A percentile compares a stretch with the other conserved stretches of the same genome.
These are phyloP conservation scores for Ogataea glucozyma DNA, from an alignment of 805 yeast species.

Conservation along the genomic window DNA sequence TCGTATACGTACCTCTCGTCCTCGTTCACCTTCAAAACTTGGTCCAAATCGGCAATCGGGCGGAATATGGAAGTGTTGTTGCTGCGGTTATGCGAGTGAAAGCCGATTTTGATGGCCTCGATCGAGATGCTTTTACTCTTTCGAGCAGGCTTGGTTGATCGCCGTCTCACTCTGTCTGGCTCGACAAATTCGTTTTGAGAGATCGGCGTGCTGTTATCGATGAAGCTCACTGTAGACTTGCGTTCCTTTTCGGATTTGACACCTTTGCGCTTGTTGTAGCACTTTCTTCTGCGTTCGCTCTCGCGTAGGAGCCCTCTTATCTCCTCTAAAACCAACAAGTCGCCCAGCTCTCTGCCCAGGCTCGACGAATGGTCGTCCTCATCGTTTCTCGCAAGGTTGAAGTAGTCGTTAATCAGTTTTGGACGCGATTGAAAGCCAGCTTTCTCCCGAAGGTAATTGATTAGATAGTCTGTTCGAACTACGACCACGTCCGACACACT, in stretches of 20 bases:
- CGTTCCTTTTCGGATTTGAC: slow-evolving; percentile 13
- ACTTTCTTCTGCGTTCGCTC: slow-evolving; percentile 30
- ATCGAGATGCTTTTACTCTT: slow-evolving; percentile 16
- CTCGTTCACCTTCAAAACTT: slow-evolving; percentile 25
- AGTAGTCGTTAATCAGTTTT: slow-evolving; percentile 28
- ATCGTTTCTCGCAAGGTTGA: slow-evolving; percentile 28
- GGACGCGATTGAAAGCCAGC: slow-evolving; percentile 25
- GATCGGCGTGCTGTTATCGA: slow-evolving; percentile 7
- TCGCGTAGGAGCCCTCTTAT: slow-evolving; percentile 27
- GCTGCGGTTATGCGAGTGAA: slow-evolving; percentile 8
- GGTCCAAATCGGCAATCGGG: slow-evolving; percentile 25
- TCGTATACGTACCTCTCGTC: slow-evolving; percentile 28
- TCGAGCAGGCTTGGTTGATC: slow-evolving; percentile 3
- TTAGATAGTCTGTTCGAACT: slow-evolving; percentile 30
- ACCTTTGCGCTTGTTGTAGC: slow-evolving; percentile 29
- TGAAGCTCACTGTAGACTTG: slow-evolving; percentile 5
- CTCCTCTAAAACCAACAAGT: slow-evolving; percentile 16
- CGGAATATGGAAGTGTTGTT: slow-evolving; percentile 11
- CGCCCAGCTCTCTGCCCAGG: slow-evolving; percentile 18
- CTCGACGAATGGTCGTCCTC: slow-evolving; percentile 19
- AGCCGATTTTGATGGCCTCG: slow-evolving; percentile 21
- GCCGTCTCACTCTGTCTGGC: slow-evolving; percentile 5
- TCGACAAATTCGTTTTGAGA: slow-evolving; percentile 10
- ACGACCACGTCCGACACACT: slow-evolving; percentile 20
- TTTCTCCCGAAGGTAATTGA: slow-evolving; percentile 21